phyloP scores from a whole-genome alignment of 805 yeast genomes.

The Candida namnaoensis region DNA sequence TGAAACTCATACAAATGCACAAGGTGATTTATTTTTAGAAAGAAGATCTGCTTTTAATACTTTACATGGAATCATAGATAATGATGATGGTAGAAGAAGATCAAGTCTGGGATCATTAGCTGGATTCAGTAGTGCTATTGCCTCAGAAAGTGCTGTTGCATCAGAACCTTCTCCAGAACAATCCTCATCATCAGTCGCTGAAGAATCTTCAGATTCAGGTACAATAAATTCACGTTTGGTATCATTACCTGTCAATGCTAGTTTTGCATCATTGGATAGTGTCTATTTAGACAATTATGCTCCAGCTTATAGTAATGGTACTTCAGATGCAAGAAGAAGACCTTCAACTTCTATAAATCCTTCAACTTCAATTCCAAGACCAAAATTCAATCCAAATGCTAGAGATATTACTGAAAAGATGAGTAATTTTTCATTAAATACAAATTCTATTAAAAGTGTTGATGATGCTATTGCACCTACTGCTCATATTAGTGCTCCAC shows the following conservation, averaged over 20 bases:
- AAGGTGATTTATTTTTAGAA: slow-evolving; percentile 21
- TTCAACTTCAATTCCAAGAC: slow-evolving; percentile 9
- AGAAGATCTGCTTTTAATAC: slow-evolving; percentile 16
- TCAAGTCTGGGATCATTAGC: slow-evolving; percentile 7
- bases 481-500: slow-evolving; percentile 2
- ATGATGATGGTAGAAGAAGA: slow-evolving; percentile 8
- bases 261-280: slow-evolving; percentile 74
- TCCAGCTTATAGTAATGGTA: neutral
- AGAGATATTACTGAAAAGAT: slow-evolving; percentile 8
- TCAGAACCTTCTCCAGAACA: slow-evolving; percentile 3
- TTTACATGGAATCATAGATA: slow-evolving; percentile 15
- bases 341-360: slow-evolving; percentile 2
- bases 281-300: slow-evolving; percentile 48
- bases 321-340: neutral
- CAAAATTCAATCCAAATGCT: neutral
- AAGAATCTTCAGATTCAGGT: slow-evolving; percentile 24
- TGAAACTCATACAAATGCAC: slow-evolving; percentile 18
- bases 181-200: slow-evolving; percentile 1
- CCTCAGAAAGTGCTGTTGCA: neutral
- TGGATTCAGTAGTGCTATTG: neutral
- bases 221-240: slow-evolving; percentile 44
- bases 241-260: slow-evolving; percentile 59
- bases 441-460: slow-evolving; percentile 3
- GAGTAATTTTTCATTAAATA: slow-evolving; percentile 12
- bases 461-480: slow-evolving; percentile 12